These are phyloP conservation scores for Dillenia turbinata DNA, from an alignment of 164 flowering plant species.

Conservation along the genomic window DNA sequence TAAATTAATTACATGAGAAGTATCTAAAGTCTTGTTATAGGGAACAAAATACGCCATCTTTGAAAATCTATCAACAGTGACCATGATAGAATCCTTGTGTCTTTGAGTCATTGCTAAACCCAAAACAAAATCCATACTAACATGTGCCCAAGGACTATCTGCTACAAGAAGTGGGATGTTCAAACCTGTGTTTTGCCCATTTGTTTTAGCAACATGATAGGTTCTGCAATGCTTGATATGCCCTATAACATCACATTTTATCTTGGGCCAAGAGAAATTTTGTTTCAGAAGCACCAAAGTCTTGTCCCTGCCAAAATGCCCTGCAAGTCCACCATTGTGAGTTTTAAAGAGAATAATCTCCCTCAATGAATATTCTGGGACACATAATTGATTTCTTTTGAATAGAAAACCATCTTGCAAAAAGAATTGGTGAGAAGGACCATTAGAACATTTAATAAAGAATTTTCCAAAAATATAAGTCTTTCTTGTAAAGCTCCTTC, in stretches of 20 bases:
- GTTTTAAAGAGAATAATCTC: neutral
- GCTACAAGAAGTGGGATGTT: neutral
- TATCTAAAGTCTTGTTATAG: no score
- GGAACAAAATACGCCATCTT: no score
- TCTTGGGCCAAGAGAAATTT: slow-evolving; percentile 7
- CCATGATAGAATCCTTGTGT: no score
- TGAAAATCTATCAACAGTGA: no score
- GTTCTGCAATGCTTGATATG: neutral
- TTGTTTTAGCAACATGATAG: neutral
- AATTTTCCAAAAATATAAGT: no score
- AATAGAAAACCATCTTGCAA: no score
- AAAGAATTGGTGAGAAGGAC: no score
- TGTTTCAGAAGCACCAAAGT: neutral
- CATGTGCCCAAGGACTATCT: neutral
- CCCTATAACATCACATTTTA: neutral
- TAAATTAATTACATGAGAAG: no score
- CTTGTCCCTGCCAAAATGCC: slow-evolving; percentile 11
- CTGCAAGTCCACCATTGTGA: neutral
- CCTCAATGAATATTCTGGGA: neutral
- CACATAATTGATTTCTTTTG: no score
- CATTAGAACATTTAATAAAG: no score
- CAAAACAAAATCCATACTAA: neutral
- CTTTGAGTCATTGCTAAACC: no score
- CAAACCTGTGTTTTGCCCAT: neutral
- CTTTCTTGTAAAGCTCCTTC: no score